phyloP scores from a whole-genome alignment of 2,329 filamentous ascomycete genomes.

The Dactylellina parvicollis region DNA sequence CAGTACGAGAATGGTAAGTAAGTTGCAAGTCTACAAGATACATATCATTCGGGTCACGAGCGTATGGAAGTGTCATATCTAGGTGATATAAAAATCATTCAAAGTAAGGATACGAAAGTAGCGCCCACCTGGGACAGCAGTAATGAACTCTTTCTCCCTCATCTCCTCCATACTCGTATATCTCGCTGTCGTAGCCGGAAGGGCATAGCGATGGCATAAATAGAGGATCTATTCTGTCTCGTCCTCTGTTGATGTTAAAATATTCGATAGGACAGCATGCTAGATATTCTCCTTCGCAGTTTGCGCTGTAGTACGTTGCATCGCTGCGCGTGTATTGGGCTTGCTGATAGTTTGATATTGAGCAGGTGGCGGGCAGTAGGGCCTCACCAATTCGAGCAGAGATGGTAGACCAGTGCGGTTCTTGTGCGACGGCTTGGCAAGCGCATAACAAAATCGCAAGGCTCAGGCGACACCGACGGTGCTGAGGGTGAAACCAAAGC shows the following conservation, averaged over 20 bases:
- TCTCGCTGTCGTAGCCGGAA: neutral
- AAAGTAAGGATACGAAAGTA: neutral
- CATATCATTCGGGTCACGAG: no score
- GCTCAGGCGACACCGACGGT: neutral
- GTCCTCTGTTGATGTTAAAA: neutral
- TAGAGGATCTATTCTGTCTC: neutral
- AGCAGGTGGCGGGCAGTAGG: conserved; percentile 1
- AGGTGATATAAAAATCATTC: neutral
- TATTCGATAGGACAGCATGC: conserved; percentile 20
- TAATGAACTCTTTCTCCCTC: conserved; percentile 7
- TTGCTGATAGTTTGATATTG: neutral
- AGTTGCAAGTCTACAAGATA: no score
- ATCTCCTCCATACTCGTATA: neutral
- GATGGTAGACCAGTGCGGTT: neutral
- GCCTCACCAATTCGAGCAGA: neutral
- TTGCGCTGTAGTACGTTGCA: neutral
- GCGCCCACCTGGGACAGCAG: conserved; percentile 38
- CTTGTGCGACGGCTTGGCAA: conserved; percentile 20
- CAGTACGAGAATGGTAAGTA: neutral
- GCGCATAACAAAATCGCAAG: conserved; percentile 3
- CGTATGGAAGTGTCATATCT: no score
- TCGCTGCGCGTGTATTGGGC: neutral
- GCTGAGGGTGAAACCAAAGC: neutral
- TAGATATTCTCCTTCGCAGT: neutral
- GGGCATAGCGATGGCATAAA: conserved; percentile 12